These are phyloP conservation scores for Carex pumila DNA, from an alignment of 176 grass and related monocot species.

Conservation along the genomic window DNA sequence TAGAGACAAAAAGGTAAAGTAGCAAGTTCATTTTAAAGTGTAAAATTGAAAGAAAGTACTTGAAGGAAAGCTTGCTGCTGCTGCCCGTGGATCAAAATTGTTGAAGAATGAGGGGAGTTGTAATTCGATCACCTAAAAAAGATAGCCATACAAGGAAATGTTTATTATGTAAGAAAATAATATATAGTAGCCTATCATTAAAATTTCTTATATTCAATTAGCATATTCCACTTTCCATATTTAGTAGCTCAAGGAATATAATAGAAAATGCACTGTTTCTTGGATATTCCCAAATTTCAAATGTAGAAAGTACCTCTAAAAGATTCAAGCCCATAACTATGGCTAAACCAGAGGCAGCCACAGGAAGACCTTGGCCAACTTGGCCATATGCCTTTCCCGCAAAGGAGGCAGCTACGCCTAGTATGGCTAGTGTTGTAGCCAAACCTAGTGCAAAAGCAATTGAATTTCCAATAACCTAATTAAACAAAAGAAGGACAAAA, in stretches of 20 bases:
- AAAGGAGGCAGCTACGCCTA: constrained; percentile 93
- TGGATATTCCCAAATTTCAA: neutral
- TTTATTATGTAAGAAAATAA: constrained; percentile 6
- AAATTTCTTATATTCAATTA: neutral
- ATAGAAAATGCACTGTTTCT: neutral
- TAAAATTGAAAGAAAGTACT: constrained; percentile 25
- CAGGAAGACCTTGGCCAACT: constrained; percentile 85
- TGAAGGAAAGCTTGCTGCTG: constrained; percentile 82
- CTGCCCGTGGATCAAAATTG: constrained; percentile 73
- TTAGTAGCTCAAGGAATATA: neutral
- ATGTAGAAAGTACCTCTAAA: constrained; percentile 56
- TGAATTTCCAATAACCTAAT: constrained; percentile 89
- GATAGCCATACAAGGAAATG: constrained; percentile 12
- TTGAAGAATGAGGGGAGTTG: constrained; percentile 95
- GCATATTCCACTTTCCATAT: neutral
- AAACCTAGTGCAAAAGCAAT: constrained; percentile 87
- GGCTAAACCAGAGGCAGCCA: constrained; percentile 78
- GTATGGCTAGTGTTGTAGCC: constrained; percentile 86
- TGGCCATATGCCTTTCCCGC: constrained; percentile 97
- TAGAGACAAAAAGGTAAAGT: no score
- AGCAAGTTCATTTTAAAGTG: neutral
- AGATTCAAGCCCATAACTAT: constrained; percentile 94
- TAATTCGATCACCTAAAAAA: constrained; percentile 65
- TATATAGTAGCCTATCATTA: neutral
- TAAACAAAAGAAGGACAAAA: neutral